Evolutionary conservation across 2,329 filamentous ascomycete species (phyloP).

Genomic region (Sclerotinia spermophila): DNA sequence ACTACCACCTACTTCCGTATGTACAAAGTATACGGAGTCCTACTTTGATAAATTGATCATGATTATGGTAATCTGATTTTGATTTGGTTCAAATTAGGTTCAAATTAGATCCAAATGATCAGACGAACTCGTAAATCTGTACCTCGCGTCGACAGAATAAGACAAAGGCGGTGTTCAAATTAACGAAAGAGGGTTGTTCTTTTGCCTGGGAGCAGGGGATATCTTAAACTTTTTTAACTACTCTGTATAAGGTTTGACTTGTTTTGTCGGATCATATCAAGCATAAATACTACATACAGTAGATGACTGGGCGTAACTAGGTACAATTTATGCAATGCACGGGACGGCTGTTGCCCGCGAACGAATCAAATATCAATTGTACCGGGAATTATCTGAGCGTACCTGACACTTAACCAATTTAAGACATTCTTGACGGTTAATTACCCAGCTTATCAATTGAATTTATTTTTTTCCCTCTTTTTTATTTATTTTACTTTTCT

Average conservation of each 20-base stretch:
- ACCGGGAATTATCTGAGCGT: background rate
- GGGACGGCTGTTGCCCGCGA: background rate
- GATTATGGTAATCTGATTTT: background rate
- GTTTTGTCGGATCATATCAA: background rate
- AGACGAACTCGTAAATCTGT: background rate
- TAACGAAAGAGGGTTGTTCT: background rate
- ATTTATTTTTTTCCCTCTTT: background rate
- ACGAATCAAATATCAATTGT: background rate
- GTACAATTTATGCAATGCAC: background rate
- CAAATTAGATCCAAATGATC: too few relatives aligned
- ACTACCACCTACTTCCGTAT: too few relatives aligned
- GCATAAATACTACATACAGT: background rate
- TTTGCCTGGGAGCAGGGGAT: too few relatives aligned
- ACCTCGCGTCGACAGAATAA: background rate
- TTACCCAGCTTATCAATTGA: background rate
- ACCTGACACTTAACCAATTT: slow-evolving; percentile 2
- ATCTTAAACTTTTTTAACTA: too few relatives aligned
- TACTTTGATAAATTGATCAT: too few relatives aligned
- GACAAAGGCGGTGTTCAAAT: background rate
- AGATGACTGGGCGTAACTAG: too few relatives aligned
- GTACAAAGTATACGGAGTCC: too few relatives aligned
- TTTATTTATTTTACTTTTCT: background rate
- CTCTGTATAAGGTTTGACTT: background rate
- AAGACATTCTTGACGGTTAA: background rate
- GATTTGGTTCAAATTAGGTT: background rate